These are phyloP conservation scores for Beauveria scarabaeidicola DNA, from an alignment of 2,329 filamentous ascomycete species.

Conservation along the genomic window DNA sequence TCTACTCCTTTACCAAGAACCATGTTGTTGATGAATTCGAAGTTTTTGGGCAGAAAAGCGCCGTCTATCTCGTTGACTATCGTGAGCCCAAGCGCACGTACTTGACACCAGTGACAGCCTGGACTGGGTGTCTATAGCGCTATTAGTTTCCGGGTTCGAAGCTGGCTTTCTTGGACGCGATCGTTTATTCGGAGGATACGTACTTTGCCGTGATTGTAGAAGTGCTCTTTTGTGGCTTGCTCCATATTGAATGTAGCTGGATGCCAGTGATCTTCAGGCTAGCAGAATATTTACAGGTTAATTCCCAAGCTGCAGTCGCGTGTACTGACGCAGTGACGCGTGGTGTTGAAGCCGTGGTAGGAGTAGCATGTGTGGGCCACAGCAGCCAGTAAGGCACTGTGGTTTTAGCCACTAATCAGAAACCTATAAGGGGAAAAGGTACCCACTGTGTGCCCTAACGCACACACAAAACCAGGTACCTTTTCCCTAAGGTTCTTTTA, in stretches of 20 bases:
- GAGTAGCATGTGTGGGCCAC: too few relatives aligned
- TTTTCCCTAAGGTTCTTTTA: too few relatives aligned
- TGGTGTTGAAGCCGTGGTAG: too few relatives aligned
- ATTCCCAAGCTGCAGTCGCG: not conserved
- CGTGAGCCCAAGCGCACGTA: conserved; percentile 43
- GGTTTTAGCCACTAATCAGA: too few relatives aligned
- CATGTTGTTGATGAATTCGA: conserved; percentile 59
- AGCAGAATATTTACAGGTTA: not conserved
- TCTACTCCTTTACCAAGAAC: conserved; percentile 52
- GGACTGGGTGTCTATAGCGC: not conserved
- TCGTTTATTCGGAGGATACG: not conserved
- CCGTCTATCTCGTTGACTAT: conserved; percentile 57
- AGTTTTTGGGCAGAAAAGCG: conserved; percentile 49
- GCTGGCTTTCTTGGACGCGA: not conserved
- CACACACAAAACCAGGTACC: too few relatives aligned
- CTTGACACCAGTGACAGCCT: conserved; percentile 55
- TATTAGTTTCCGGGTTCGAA: not conserved
- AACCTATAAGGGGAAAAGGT: too few relatives aligned
- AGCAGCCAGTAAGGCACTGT: too few relatives aligned
- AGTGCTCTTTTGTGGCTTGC: conserved; percentile 36
- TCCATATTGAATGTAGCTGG: conserved; percentile 30
- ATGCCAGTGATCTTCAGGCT: not conserved
- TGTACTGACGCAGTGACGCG: not conserved
- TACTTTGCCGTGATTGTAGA: conserved; percentile 38
- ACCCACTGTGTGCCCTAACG: too few relatives aligned